Evolutionary conservation across 257 asterid genomes (phyloP).

Genomic region (Petunia axillaris): DNA sequence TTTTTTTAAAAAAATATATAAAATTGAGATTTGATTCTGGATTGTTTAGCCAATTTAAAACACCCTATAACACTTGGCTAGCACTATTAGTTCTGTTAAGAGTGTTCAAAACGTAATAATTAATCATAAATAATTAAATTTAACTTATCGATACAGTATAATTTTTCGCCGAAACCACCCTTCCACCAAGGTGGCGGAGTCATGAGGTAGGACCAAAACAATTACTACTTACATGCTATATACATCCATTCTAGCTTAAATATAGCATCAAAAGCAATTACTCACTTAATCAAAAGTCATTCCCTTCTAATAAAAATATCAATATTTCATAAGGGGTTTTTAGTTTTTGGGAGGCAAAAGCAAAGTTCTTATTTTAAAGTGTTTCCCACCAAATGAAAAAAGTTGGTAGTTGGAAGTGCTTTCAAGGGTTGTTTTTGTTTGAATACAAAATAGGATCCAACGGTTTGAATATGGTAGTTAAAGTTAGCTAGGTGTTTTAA

Average conservation of each 20-base stretch:
- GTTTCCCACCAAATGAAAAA: slow-evolving; percentile 21
- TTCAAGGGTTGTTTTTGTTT: slow-evolving; percentile 8
- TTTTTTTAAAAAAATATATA: no score
- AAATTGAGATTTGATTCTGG: no score
- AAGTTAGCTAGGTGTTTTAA: slow-evolving; percentile 24
- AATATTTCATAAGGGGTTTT: background rate
- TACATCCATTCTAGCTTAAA: background rate
- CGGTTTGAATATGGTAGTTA: slow-evolving; percentile 41
- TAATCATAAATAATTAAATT: no score
- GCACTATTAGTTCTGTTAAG: no score
- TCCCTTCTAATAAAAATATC: background rate
- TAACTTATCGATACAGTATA: no score
- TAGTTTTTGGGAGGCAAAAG: background rate
- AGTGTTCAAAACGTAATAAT: no score
- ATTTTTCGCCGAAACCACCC: no score
- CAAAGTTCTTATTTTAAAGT: background rate
- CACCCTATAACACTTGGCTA: no score
- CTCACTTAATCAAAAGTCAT: background rate
- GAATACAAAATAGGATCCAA: slow-evolving; percentile 23
- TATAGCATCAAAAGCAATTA: background rate
- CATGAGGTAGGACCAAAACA: no score
- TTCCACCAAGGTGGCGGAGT: no score
- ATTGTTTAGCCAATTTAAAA: no score
- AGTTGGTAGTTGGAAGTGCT: slow-evolving; percentile 24
- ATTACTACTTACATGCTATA: background rate